These are phyloP conservation scores for Lasiosphaeria ovina DNA, from an alignment of 495 filamentous ascomycete species.

Conservation along the genomic window DNA sequence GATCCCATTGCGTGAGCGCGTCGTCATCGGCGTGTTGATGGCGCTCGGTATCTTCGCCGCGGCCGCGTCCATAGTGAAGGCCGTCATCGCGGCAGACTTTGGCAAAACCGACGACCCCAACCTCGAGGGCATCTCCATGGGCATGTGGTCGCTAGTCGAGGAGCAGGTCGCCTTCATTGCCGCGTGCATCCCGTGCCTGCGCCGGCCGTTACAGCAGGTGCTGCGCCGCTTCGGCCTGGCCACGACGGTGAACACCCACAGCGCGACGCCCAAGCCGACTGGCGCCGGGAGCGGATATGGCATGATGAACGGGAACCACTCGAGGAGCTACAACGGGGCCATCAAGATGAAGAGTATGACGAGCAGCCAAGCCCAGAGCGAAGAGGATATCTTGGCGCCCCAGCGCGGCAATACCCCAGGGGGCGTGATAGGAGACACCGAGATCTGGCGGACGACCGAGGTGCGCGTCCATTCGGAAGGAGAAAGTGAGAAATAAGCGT, in stretches of 20 bases:
- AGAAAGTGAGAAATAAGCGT: neutral
- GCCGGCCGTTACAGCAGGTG: slow-evolving; percentile 17
- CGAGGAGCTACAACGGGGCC: neutral
- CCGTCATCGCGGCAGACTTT: slow-evolving; percentile 17
- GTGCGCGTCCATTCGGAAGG: slow-evolving; percentile 13
- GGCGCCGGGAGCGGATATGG: neutral
- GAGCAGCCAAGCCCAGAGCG: slow-evolving; percentile 17
- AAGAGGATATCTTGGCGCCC: slow-evolving; percentile 17
- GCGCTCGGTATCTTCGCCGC: slow-evolving; percentile 21
- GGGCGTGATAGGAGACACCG: neutral
- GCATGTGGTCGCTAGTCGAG: slow-evolving; percentile 20
- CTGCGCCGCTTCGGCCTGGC: slow-evolving; percentile 12
- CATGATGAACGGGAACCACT: neutral
- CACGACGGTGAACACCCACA: neutral
- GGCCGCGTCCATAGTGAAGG: slow-evolving; percentile 21
- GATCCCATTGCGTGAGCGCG: slow-evolving; percentile 20
- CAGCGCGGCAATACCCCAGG: neutral
- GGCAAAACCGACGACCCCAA: slow-evolving; percentile 16
- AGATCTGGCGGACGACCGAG: slow-evolving; percentile 23
- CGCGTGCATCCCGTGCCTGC: slow-evolving; percentile 19
- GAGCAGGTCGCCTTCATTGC: slow-evolving; percentile 23
- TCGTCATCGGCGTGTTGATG: slow-evolving; percentile 22
- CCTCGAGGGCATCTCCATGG: slow-evolving; percentile 18
- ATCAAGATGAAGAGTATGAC: slow-evolving; percentile 19
- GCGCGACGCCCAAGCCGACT: slow-evolving; percentile 1